Percentiles rank a stretch among this genome's conserved stretches.
Evolutionary conservation across 805 yeast genomes (phyloP).

Genomic region (Yamadazyma akitaensis): DNA sequence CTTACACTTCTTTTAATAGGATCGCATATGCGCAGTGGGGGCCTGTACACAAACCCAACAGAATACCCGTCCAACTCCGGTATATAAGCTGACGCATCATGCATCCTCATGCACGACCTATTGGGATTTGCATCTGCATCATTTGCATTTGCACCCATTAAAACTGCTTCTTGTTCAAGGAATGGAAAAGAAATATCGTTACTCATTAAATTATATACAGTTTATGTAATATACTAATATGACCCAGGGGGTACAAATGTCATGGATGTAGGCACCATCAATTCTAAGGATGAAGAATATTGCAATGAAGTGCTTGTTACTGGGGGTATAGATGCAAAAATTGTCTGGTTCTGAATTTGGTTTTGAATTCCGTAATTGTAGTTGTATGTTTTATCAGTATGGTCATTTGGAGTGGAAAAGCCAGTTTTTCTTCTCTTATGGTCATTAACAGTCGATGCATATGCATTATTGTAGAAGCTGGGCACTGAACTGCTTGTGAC

Average conservation of each 20-base stretch:
- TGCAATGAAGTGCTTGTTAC: neutral
- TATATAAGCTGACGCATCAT: neutral
- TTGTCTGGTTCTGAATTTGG: neutral
- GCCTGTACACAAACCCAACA: neutral
- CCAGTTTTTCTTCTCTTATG: constrained; percentile 3
- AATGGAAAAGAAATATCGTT: neutral
- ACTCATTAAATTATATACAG: neutral
- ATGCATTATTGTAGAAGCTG: neutral
- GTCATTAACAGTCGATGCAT: neutral
- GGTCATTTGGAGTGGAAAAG: constrained; percentile 4
- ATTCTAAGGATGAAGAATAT: neutral
- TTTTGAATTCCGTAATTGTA: neutral
- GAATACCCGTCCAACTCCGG: neutral
- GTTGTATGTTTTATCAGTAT: neutral
- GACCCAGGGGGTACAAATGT: neutral
- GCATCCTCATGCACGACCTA: neutral
- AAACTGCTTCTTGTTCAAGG: no score
- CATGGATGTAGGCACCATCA: neutral
- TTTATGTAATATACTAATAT: no score
- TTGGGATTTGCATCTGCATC: neutral
- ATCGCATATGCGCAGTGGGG: neutral
- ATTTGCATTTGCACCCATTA: neutral
- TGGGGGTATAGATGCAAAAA: neutral
- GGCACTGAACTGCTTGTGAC: neutral
- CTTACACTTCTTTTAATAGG: no score